These are phyloP conservation scores for Stemphylium lycopersici DNA, from an alignment of 2,329 filamentous ascomycete genomes.

Conservation along the genomic window DNA sequence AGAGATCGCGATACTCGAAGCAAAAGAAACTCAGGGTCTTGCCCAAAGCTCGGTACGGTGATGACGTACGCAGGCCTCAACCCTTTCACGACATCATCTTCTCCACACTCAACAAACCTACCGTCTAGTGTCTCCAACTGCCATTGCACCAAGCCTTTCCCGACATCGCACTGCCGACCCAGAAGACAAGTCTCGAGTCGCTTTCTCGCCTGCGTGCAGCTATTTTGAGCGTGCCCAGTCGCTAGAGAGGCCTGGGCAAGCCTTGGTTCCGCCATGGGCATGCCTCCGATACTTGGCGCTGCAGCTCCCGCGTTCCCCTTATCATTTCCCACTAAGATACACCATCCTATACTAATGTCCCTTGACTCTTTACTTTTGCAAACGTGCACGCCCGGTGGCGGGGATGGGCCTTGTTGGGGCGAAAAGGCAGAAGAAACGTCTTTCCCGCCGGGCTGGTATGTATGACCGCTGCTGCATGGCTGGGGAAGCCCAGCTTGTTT, in stretches of 20 bases:
- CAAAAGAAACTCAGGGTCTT: background rate
- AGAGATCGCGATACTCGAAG: background rate
- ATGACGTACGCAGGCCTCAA: too few species aligned
- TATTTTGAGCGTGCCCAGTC: slow-evolving; percentile 8
- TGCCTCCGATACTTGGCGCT: slow-evolving; percentile 2
- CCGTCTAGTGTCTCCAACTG: background rate
- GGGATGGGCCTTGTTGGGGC: background rate
- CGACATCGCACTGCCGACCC: background rate
- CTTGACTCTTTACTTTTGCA: too few species aligned
- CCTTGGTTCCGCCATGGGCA: slow-evolving; percentile 5
- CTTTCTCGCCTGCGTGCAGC: background rate
- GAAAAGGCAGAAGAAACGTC: background rate
- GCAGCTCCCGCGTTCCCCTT: slow-evolving; percentile 1
- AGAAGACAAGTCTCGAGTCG: background rate
- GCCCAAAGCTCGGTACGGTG: too few species aligned
- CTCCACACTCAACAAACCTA: background rate
- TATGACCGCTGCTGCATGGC: background rate
- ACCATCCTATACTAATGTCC: background rate
- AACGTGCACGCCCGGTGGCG: background rate
- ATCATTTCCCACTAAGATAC: background rate
- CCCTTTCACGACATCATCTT: background rate
- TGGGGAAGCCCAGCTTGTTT: background rate
- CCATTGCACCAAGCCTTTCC: background rate
- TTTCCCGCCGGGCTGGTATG: background rate
- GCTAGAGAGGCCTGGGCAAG: slow-evolving; percentile 2